A percentile compares a stretch with the other conserved stretches of the same genome.
phyloP scores from a whole-genome alignment of 148 eudicot species.

The Fagopyrum esculentum region DNA sequence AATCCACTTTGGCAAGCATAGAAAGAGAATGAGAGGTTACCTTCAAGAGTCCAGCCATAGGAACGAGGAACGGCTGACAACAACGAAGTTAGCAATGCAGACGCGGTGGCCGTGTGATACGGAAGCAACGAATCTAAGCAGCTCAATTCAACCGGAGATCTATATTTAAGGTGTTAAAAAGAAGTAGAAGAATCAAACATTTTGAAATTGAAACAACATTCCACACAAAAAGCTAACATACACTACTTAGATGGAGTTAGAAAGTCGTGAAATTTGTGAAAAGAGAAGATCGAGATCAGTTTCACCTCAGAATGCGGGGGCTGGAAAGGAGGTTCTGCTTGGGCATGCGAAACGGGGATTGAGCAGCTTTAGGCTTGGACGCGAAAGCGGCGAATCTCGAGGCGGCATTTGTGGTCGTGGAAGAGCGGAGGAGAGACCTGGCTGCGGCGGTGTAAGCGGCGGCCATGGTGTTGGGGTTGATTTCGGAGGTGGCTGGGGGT shows the following conservation, averaged over 20 bases:
- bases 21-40: constrained; percentile 26
- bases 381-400: constrained; percentile 28
- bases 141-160: constrained; percentile 81
- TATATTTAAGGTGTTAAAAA: constrained; percentile 8
- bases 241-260: not conserved
- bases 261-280: not conserved
- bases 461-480: constrained; percentile 18
- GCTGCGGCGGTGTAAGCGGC: constrained; percentile 37
- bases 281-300: not conserved
- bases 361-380: constrained; percentile 38
- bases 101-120: constrained; percentile 87
- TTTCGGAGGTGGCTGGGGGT: constrained; percentile 2
- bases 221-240: not conserved
- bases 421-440: constrained; percentile 46
- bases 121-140: constrained; percentile 75
- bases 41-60: constrained; percentile 77
- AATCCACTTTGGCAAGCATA: not conserved
- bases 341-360: constrained; percentile 42
- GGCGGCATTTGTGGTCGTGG: constrained; percentile 20
- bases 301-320: constrained; percentile 62
- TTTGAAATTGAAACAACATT: not conserved
- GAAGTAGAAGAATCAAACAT: not conserved
- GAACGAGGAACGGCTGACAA: constrained; percentile 53
- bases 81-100: constrained; percentile 86
- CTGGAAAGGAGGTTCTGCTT: constrained; percentile 43